Evolutionary conservation across 331 rosid species (phyloP), one percentile per base, ranked within the genome.

Genomic region (Arachis monticola): DNA sequence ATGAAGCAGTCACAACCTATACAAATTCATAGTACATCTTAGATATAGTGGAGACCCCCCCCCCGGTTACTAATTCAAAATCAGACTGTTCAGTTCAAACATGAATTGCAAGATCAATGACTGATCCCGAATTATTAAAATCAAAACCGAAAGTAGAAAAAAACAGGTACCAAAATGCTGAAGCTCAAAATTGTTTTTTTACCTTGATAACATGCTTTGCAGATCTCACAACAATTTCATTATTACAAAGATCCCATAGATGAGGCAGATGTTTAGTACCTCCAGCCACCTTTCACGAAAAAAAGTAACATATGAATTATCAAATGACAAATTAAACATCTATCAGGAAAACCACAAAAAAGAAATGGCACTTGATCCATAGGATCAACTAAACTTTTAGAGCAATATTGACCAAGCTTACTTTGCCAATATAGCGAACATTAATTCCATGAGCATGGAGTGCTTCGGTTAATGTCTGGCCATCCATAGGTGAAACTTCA

Each of bases 401-500:
- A 75, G 13, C 47, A 61, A 17, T 51, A 72, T 57, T 12, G 46
- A 42, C 67, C 13, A 60, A 69, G 57, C 89, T 74, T 83, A 95
- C 99, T 75, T 89, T 92, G 83, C 99, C 99, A 77, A 95, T 85
- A 70, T 95, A 92, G 61, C 99, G 99, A 83, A 95, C 85, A 80
- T 92, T 95, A 67, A 95, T 90, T 82, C 99, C 99, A 81, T 92
- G 97, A 75, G 98, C 99, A 84, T 95, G 99, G 57, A 95, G 92
- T 61, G 97, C 99, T 85, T 95, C 99, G 64, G 96, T 90, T 69
- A 95, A 74, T 60, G 99, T 95, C 82, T 92, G 99, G 63, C 99
- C 98, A 83, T 95, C 99, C 99, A 95, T 95, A 3, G 99, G 99
- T 1, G 99, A 95, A 74, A 95, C 97, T 92, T 95, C 99, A 69